Evolutionary conservation across 2,329 filamentous ascomycete genomes (phyloP).

Genomic region (Chaetomium olivaceum): DNA sequence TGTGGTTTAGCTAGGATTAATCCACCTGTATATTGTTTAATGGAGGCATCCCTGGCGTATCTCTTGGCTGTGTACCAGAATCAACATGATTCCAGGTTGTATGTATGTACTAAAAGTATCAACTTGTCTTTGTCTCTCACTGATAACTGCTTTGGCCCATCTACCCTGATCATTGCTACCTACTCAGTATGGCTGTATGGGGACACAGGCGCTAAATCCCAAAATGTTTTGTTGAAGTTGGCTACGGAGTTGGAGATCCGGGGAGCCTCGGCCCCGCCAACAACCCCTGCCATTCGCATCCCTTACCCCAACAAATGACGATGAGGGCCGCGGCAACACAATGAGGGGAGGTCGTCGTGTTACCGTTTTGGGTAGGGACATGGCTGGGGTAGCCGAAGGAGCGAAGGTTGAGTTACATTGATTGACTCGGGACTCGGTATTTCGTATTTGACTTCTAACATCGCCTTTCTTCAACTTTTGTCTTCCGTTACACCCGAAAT

Average conservation of each 20-base stretch:
- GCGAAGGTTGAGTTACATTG: neutral
- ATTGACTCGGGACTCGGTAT: neutral
- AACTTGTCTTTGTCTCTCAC: neutral
- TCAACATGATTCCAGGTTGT: neutral
- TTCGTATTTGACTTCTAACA: neutral
- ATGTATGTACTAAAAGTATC: neutral
- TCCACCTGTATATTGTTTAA: neutral
- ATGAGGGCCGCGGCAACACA: neutral
- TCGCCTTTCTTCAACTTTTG: neutral
- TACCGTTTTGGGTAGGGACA: neutral
- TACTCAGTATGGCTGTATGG: too few species aligned
- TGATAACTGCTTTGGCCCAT: too few species aligned
- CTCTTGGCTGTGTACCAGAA: neutral
- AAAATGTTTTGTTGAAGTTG: conserved; percentile 4
- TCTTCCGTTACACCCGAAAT: neutral
- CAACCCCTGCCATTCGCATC: conserved; percentile 1
- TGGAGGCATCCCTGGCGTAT: neutral
- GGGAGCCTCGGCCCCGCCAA: conserved; percentile 22
- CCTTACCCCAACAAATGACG: conserved; percentile 15
- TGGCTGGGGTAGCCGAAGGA: neutral
- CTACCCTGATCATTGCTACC: too few species aligned
- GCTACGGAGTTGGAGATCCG: conserved; percentile 21
- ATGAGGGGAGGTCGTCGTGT: neutral
- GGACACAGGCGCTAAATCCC: neutral
- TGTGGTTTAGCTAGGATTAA: neutral